phyloP scores from a whole-genome alignment of 805 yeast species.

The Myxozyma vanderwaltii region DNA sequence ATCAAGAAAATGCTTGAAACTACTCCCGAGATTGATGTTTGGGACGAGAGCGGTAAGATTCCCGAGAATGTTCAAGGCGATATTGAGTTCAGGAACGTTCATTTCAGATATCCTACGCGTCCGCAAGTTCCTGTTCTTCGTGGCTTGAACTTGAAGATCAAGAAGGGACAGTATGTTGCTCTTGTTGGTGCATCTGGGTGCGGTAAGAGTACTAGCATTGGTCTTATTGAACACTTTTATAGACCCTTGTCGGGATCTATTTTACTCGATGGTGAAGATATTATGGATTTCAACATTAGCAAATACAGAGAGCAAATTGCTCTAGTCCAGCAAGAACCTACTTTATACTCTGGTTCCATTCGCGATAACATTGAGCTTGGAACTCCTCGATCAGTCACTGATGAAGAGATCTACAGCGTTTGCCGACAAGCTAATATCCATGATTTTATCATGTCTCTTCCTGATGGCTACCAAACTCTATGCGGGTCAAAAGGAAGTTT shows the following conservation, averaged over 20 bases:
- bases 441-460: conserved; percentile 53
- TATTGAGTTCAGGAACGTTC: conserved; percentile 50
- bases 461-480: conserved; percentile 55
- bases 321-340: conserved; percentile 60
- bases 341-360: conserved; percentile 74
- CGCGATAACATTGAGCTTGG: conserved; percentile 66
- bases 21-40: conserved; percentile 44
- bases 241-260: conserved; percentile 54
- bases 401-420: conserved; percentile 48
- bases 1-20: conserved; percentile 42
- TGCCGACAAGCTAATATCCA: conserved; percentile 56
- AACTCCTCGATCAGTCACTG: conserved; percentile 42
- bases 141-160: conserved; percentile 44
- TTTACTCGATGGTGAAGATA: conserved; percentile 80
- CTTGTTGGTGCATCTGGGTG: conserved; percentile 85
- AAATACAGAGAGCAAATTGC: conserved; percentile 57
- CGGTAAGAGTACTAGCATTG: conserved; percentile 51
- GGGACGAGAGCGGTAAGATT: conserved; percentile 38
- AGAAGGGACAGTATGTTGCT: conserved; percentile 83
- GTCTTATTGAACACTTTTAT: conserved; percentile 58
- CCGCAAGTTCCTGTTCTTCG: conserved; percentile 38
- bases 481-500: conserved; percentile 54
- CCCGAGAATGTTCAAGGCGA: conserved; percentile 47
- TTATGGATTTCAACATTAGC: conserved; percentile 61
- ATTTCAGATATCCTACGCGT: conserved; percentile 41